These are phyloP conservation scores for Emericellopsis atlantica DNA, from an alignment of 2,329 filamentous ascomycete genomes.

Conservation along the genomic window DNA sequence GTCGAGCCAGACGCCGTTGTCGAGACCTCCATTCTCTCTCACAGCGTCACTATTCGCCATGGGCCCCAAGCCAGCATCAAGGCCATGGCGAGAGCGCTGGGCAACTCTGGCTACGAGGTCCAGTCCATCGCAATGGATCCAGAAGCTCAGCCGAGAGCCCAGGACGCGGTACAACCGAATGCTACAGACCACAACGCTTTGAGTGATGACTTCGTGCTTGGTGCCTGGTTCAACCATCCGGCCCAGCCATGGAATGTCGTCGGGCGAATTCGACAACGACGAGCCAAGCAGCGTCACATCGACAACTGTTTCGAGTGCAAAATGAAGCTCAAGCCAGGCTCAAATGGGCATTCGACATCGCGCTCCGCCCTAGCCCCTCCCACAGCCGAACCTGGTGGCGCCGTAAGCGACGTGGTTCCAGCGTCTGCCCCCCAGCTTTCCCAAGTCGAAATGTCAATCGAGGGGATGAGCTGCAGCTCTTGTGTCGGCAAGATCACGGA, in stretches of 20 bases:
- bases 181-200: background rate
- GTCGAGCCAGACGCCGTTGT: background rate
- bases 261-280: background rate
- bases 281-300: background rate
- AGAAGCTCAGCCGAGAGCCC: background rate
- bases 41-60: conserved; percentile 40
- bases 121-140: conserved; percentile 24
- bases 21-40: conserved; percentile 15
- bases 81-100: conserved; percentile 30
- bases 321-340: background rate
- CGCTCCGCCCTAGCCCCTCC: background rate
- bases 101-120: conserved; percentile 46
- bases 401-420: background rate
- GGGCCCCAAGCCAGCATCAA: conserved; percentile 29
- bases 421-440: background rate
- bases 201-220: conserved; percentile 3
- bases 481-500: conserved; percentile 10
- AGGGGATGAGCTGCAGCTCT: conserved; percentile 6
- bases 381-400: background rate
- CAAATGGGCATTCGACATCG: background rate
- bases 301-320: background rate
- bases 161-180: too few relatives aligned
- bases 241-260: background rate
- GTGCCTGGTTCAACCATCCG: background rate
- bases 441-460: conserved; percentile 1